Evolutionary conservation across 768 basidiomycete genomes (phyloP).

Genomic region (Naganishia vishniacii): DNA sequence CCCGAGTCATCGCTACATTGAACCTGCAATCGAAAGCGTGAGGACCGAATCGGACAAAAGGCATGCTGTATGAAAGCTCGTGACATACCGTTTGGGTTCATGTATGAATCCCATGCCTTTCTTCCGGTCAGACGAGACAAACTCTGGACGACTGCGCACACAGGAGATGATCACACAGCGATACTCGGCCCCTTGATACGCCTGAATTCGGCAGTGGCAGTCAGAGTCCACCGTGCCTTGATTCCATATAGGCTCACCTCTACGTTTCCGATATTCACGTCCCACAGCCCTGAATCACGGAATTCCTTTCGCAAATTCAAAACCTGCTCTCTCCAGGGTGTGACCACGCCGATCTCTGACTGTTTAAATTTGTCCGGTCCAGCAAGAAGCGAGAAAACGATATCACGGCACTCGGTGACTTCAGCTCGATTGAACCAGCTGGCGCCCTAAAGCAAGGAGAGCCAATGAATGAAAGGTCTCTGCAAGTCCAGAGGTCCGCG

Average conservation of each 20-base stretch:
- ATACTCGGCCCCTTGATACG: conserved; percentile 49
- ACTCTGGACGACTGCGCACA: conserved; percentile 38
- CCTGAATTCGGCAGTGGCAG: conserved; percentile 22
- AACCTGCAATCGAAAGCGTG: conserved; percentile 38
- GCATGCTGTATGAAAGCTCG: no score
- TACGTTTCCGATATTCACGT: conserved; percentile 49
- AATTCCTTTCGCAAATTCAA: conserved; percentile 45
- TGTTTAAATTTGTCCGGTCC: conserved; percentile 28
- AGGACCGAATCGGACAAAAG: no score
- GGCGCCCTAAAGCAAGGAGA: conserved; percentile 24
- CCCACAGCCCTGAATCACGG: conserved; percentile 32
- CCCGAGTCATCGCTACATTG: conserved; percentile 50
- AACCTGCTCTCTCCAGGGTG: conserved; percentile 49
- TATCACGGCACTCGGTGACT: conserved; percentile 33
- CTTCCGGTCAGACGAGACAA: conserved; percentile 40
- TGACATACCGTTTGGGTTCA: conserved; percentile 45
- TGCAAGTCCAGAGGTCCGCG: no score
- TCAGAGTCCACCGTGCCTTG: background rate
- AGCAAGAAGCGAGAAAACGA: conserved; percentile 31
- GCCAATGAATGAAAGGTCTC: background rate
- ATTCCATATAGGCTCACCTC: conserved; percentile 29
- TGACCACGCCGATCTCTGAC: conserved; percentile 47
- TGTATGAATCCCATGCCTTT: conserved; percentile 46
- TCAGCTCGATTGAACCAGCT: conserved; percentile 33
- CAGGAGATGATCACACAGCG: conserved; percentile 35